Evolutionary conservation across 2,329 filamentous ascomycete genomes (phyloP), one percentile per base, ranked within the genome.

Genomic region (Ophiostoma pallidulum): DNA sequence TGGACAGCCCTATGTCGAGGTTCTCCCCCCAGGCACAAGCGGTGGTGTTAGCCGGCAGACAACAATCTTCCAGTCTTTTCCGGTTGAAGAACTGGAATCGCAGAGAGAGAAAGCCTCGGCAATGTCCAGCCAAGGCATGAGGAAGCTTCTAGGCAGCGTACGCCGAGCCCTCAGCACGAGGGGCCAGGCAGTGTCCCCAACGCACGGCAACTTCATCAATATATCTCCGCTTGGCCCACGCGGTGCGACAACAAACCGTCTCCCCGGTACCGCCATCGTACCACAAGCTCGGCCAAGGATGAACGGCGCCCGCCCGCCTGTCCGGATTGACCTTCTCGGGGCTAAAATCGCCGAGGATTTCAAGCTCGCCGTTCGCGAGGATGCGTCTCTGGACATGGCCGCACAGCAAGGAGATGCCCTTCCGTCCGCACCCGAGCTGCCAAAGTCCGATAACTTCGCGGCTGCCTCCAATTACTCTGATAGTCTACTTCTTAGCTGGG

Each of bases 131-230:
- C 83, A 84, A 28, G 87, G 86, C 3, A 86, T 96, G 74, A 90
- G 83, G 63, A 92, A 82, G 56, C 75, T 97, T 0, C 74, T 98
- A 43, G 86, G 89, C 7, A 91, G 86, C 53, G 86, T 97, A 32
- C 84, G 89, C 16, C 80, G 88, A 53, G 90, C 83, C 6, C 64
- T 96, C 41, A 87, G 87, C 60, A 86, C 73, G 13, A 67, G 65
- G 46, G 70, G 67, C 1, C 72, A 70, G 50, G 64, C 62, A 5
- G 51, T 66, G 12, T 66, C 69, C 13, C 65, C 69, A 0, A 66
- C 66, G 0, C 69, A 72, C n/a, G 67, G 66, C 10, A 71, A 65
- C 46, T 70, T 73, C 47, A 65, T 72, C 50, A 69, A 69, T 46
- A 67, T 77, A 29, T 66, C 69, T 3, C 69, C 72, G 2, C 66